Evolutionary conservation across 2,329 filamentous ascomycete species (phyloP).

Genomic region (Fusarium hainanense): DNA sequence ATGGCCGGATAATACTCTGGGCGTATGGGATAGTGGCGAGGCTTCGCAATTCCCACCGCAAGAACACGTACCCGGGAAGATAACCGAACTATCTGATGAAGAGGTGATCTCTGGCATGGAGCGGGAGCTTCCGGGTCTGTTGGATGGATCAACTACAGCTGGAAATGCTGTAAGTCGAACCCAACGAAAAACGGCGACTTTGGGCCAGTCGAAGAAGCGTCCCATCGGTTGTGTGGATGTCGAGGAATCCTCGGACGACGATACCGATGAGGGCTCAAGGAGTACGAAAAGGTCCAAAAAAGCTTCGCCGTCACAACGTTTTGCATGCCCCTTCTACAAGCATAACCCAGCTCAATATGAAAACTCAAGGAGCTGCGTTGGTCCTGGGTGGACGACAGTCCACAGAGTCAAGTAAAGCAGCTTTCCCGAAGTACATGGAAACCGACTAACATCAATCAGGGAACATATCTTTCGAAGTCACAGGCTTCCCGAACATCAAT

Average conservation of each 20-base stretch:
- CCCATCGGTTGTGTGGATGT: background rate
- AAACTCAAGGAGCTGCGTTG: constrained; percentile 25
- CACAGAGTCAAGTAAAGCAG: constrained; percentile 32
- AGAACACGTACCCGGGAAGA: background rate
- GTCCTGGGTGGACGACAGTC: constrained; percentile 24
- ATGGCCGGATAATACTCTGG: background rate
- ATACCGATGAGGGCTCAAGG: background rate
- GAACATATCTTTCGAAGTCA: constrained; percentile 34
- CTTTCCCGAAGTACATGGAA: background rate
- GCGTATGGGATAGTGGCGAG: background rate
- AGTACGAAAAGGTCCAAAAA: constrained; percentile 5
- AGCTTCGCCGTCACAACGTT: background rate
- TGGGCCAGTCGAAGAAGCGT: constrained; percentile 3
- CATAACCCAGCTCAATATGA: constrained; percentile 18
- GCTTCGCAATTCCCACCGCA: background rate
- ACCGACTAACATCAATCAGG: background rate
- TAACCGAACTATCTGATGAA: constrained; percentile 18
- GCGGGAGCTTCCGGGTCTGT: background rate
- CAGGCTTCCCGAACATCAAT: constrained; percentile 19
- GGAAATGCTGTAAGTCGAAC: background rate
- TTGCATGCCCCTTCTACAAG: constrained; percentile 38
- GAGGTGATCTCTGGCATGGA: background rate
- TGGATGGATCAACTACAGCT: background rate
- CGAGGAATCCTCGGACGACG: constrained; percentile 11
- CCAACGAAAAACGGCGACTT: background rate